Percentiles rank a stretch among this genome's conserved stretches.
Conservation (phyloP, 2,329 filamentous ascomycete genomes). For the Atkinsonella hypoxylon region DNA sequence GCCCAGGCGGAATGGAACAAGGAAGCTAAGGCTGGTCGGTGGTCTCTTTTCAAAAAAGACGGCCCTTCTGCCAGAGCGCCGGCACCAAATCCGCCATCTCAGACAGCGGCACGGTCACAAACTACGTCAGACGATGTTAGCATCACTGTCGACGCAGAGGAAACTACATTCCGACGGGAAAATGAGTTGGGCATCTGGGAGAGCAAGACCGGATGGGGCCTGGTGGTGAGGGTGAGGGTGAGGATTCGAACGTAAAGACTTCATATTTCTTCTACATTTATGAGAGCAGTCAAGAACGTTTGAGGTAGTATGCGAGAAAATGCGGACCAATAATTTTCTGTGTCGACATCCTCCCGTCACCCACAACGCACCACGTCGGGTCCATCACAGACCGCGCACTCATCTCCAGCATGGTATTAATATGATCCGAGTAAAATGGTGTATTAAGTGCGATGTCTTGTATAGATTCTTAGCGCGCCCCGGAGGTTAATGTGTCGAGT, state of each 20-base stretch:
- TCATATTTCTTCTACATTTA: background rate
- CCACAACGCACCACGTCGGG: conserved; percentile 24
- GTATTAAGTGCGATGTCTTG: too few species aligned
- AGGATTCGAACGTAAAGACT: background rate
- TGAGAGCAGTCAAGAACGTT: background rate
- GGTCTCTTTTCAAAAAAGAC: conserved; percentile 20
- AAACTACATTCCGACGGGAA: conserved; percentile 38
- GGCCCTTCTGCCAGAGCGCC: conserved; percentile 5
- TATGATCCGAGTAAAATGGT: too few species aligned
- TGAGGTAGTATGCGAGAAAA: too few species aligned
- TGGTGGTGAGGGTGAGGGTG: conserved; percentile 28
- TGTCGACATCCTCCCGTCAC: conserved; percentile 28
- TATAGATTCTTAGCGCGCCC: too few species aligned
- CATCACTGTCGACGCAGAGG: conserved; percentile 32
- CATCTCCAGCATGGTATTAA: conserved; percentile 15
- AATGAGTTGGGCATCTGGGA: conserved; percentile 42
- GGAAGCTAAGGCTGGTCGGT: conserved; percentile 17
- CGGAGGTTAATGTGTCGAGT: too few species aligned
- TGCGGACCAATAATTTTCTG: too few species aligned
- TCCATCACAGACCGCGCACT: conserved; percentile 25
- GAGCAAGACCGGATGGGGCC: conserved; percentile 35
- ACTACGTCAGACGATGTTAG: conserved; percentile 15
- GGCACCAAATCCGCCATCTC: background rate
- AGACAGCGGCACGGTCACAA: background rate
- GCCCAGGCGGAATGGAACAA: conserved; percentile 19